Base-by-base conservation (phyloP, 768 basidiomycete genomes). In the Daedaleopsis sinensis region DNA sequence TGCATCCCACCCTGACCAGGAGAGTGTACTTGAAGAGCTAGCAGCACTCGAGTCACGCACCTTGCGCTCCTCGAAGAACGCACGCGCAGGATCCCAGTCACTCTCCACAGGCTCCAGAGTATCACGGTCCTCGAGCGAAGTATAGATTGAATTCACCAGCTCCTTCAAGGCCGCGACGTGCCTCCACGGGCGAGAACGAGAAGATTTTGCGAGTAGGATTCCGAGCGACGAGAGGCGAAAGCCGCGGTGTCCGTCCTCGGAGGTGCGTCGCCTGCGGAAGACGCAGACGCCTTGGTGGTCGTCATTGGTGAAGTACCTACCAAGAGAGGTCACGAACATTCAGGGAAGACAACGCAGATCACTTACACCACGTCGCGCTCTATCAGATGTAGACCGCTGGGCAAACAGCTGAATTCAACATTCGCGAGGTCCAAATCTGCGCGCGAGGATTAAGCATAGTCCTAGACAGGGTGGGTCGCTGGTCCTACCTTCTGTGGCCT, bases 211-310 rank as follows among this genome's bases (percentile, higher is more conserved):
- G 21, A 93, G 80, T 1, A 93, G 78, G 35, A 93, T 81, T 35
- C 91, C 91, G 0, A 94, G 77, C 4, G 92, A 91, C 9, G 89
- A 88, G 27, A 94, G 85, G 21, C 88, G 86, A 70, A 89, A 90
- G 12, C 92, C 92, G 49, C 92, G 84, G 62, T 91, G 90, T 2
- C 90, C 90, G 24, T 82, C 74, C 66, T 90, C 90, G 9, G 82
- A 71, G 0, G 91, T 90, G 64, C 80, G 80, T 16, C 89, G 82
- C 2, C 91, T 79, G 24, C 84, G 81, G 69, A 93, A 94, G 23
- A 93, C 76, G 66, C 87, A 89, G 43, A 94, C 86, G 12, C 90
- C 92, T 3, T 84, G 83, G 58, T 88, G 82, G 18, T 74, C 79
- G 59, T 85, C 84, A 67, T 90, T 89, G 3, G 85, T 86, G 64